These are phyloP conservation scores for Trypanosoma lewisi DNA, from an alignment of 208 protist species.

Conservation along the genomic window DNA sequence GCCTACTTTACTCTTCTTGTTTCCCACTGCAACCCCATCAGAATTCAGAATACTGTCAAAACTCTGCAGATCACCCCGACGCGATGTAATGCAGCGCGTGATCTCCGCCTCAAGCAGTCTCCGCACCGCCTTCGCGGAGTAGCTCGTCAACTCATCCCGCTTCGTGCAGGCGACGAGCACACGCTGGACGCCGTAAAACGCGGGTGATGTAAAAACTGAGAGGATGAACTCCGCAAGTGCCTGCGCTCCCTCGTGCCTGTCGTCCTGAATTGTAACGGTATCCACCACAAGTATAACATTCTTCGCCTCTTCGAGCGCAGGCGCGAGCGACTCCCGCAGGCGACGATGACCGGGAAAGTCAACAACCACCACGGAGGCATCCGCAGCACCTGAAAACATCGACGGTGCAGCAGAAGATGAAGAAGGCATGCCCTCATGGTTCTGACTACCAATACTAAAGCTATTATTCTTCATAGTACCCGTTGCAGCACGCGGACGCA, in stretches of 20 bases:
- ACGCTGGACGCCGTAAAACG: conserved; percentile 61
- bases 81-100: conserved; percentile 40
- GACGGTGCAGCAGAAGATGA: neutral
- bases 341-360: conserved; percentile 84
- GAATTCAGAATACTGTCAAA: conserved; percentile 66
- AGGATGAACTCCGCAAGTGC: conserved; percentile 75
- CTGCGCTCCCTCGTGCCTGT: conserved; percentile 57
- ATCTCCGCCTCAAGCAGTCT: conserved; percentile 75
- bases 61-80: conserved; percentile 46
- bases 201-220: conserved; percentile 53
- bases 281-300: conserved; percentile 77
- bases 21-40: conserved; percentile 33
- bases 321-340: conserved; percentile 46
- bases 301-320: conserved; percentile 42
- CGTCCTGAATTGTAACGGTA: conserved; percentile 71
- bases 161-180: conserved; percentile 79
- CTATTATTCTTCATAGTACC: neutral
- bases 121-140: conserved; percentile 65
- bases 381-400: neutral
- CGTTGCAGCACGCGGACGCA: neutral
- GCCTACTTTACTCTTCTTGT: neutral
- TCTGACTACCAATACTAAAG: neutral
- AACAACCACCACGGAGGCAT: conserved; percentile 27
- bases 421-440: neutral
- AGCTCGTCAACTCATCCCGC: conserved; percentile 82